Evolutionary conservation across 2,329 filamentous ascomycete genomes (phyloP).

Genomic region (Apiospora rasikravindrae): DNA sequence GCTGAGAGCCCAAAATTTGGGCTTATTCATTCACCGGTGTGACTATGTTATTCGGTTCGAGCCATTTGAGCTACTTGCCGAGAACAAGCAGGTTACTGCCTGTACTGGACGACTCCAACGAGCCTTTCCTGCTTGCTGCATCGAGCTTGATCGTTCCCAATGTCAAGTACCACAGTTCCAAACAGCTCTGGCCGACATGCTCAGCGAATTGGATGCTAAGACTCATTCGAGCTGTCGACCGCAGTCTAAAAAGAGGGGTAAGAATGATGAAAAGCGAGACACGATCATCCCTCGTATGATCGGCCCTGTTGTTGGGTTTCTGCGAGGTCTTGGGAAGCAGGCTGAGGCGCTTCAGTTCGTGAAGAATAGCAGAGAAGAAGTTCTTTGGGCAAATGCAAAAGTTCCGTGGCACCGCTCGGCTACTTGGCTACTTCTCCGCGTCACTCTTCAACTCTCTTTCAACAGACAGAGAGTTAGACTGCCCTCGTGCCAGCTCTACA

Average conservation of each 20-base stretch:
- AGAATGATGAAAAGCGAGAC: conserved; percentile 19
- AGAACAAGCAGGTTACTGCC: conserved; percentile 8
- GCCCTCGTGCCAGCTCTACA: conserved; percentile 10
- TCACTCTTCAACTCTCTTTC: conserved; percentile 15
- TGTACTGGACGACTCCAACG: conserved; percentile 16
- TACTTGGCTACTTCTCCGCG: conserved; percentile 18
- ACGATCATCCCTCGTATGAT: conserved; percentile 17
- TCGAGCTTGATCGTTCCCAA: conserved; percentile 7
- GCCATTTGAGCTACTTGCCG: conserved; percentile 19
- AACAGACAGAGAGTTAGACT: not conserved
- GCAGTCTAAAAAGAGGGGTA: not conserved
- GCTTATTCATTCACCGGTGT: not conserved
- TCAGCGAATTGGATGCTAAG: conserved; percentile 13
- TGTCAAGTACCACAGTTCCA: conserved; percentile 14
- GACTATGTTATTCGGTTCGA: conserved; percentile 18
- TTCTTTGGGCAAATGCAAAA: not conserved
- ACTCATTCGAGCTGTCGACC: conserved; percentile 19
- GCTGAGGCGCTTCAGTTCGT: not conserved
- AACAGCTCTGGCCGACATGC: conserved; percentile 3
- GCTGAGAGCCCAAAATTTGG: conserved; percentile 20
- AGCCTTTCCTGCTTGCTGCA: conserved; percentile 9
- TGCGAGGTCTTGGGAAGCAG: conserved; percentile 17
- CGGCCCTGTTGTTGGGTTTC: not conserved
- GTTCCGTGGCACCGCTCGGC: conserved; percentile 19
- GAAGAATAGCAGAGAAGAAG: conserved; percentile 20